Evolutionary conservation across 768 basidiomycete genomes (phyloP).

Genomic region (Mrakia hoshinonis): DNA sequence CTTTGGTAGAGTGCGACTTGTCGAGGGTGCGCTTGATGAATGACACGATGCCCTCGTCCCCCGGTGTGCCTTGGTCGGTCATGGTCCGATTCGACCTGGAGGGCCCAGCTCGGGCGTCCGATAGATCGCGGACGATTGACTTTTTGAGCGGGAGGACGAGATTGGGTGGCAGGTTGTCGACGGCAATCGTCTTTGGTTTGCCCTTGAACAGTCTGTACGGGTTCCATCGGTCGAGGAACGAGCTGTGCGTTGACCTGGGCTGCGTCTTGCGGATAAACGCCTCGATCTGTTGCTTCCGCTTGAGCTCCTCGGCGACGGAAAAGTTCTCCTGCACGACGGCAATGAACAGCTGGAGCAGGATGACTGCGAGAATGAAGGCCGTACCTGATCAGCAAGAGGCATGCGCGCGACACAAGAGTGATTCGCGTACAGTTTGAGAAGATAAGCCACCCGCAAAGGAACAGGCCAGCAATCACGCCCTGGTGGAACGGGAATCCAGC

Average conservation of each 20-base stretch:
- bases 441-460: slow-evolving; percentile 73
- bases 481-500: slow-evolving; percentile 63
- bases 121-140: slow-evolving; percentile 50
- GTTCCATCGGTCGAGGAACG: slow-evolving; percentile 69
- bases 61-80: background rate
- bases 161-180: slow-evolving; percentile 61
- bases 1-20: background rate
- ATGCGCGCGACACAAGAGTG: background rate
- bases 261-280: slow-evolving; percentile 48
- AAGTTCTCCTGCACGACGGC: slow-evolving; percentile 82
- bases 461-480: slow-evolving; percentile 58
- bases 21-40: background rate
- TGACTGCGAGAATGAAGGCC: slow-evolving; percentile 49
- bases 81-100: background rate
- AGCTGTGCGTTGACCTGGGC: slow-evolving; percentile 42
- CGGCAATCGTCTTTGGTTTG: slow-evolving; percentile 61
- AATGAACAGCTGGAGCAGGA: slow-evolving; percentile 89
- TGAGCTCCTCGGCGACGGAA: slow-evolving; percentile 79
- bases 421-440: slow-evolving; percentile 67
- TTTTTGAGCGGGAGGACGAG: slow-evolving; percentile 73
- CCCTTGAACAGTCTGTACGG: slow-evolving; percentile 78
- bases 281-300: slow-evolving; percentile 69
- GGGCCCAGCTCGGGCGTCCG: slow-evolving; percentile 31
- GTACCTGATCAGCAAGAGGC: background rate
- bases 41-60: slow-evolving; percentile 17